Percentiles rank a stretch among this genome's conserved stretches.
These are phyloP conservation scores for Euphorbia celastroides DNA, from an alignment of 441 rosid species.

Conservation along the genomic window DNA sequence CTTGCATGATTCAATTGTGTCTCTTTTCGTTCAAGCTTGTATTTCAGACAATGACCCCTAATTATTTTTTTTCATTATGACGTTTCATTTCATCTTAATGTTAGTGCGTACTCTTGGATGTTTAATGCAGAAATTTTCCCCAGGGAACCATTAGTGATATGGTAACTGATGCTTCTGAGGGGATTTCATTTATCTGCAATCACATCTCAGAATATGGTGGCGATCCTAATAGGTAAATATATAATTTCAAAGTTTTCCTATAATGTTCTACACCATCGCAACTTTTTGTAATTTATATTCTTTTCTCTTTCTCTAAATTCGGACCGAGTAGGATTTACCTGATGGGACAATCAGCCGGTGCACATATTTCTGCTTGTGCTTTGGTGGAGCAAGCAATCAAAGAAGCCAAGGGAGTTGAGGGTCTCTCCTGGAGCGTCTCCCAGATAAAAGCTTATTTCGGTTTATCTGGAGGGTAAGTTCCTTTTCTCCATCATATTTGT, in stretches of 20 bases:
- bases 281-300: constrained; percentile 1
- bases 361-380: constrained; percentile 86
- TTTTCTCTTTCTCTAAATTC: constrained; percentile 6
- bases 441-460: constrained; percentile 87
- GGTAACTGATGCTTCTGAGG: constrained; percentile 74
- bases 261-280: constrained; percentile 7
- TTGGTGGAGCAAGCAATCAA: constrained; percentile 80
- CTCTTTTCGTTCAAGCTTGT: constrained; percentile 6
- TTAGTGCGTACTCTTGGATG: neutral
- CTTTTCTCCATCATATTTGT: neutral
- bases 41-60: neutral
- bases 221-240: constrained; percentile 66
- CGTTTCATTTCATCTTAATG: neutral
- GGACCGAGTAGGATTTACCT: constrained; percentile 60
- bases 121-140: constrained; percentile 78
- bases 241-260: neutral
- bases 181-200: constrained; percentile 78
- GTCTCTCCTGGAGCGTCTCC: constrained; percentile 68
- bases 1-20: neutral
- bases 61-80: neutral
- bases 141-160: constrained; percentile 95
- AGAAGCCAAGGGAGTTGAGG: constrained; percentile 56
- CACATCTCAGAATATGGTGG: constrained; percentile 77
- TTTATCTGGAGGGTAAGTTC: constrained; percentile 85
- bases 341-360: constrained; percentile 99